Evolutionary conservation across 768 basidiomycete species (phyloP), one percentile per base, ranked within the genome.

Genomic region (Mycena indigotica): DNA sequence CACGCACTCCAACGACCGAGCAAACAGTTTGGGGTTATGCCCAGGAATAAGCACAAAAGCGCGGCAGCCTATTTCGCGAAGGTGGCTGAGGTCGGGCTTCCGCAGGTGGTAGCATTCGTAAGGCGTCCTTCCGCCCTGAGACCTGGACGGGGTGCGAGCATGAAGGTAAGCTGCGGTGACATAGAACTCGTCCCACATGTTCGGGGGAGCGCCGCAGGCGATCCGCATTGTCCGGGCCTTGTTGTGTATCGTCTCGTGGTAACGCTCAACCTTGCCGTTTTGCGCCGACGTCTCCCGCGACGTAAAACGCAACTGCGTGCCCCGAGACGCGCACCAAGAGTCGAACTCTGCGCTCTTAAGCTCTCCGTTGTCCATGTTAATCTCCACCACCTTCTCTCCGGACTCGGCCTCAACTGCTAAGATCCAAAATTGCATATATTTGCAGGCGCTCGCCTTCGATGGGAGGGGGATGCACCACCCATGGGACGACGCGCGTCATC

Each of bases 201-300:
- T 62, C 8, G 63, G 45, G 0, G 74, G 75, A 3, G 64, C 53
- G 1, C 65, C 55, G 15, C 65, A 62, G 13, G 64, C 64, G 16
- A 69, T 50, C 0, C 62, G 61, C 72, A 76, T 75, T 0, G 73
- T 57, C 1, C 62, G 56, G 1, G 65, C 69, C 32, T 71, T 67
- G 8, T 58, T 64, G 51, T 76, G 63, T 6, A 76, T 53, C 0
- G 73, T 77, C 5, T 64, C 62, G 50, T 80, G 75, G 35, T 71
- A 51, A 1, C 71, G 63, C 51, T 79, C 74, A 2, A 73, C 73
- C 6, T 62, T 57, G 1, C 77, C 74, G 56, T 71, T 78, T 10
- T 74, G 69, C 0, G 67, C 68, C 16, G 73, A 77, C 3, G 71
- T 75, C 57, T 78, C 66, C 0, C 73, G 68, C 0, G 71, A 71